phyloP scores from a whole-genome alignment of 2,329 filamentous ascomycete genomes.

The Trichoderma oligosporum region DNA sequence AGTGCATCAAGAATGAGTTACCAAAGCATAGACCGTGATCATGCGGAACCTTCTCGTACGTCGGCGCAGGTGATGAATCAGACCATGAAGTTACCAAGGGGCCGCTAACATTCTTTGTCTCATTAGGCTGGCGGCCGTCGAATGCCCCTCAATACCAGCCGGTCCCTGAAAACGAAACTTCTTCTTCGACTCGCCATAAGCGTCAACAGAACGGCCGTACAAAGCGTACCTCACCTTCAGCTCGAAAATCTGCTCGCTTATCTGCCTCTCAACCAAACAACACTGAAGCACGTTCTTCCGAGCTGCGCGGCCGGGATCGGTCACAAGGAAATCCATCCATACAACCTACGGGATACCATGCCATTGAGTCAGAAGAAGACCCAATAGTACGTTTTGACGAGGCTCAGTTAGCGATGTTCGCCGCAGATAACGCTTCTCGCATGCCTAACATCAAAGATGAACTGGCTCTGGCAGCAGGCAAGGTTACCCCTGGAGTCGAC shows the following conservation, averaged over 20 bases:
- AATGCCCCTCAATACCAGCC: constrained; percentile 7
- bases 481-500: constrained; percentile 72
- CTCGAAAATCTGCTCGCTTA: constrained; percentile 29
- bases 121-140: constrained; percentile 19
- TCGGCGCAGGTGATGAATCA: constrained; percentile 20
- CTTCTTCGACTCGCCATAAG: constrained; percentile 15
- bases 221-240: constrained; percentile 1
- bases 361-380: constrained; percentile 1
- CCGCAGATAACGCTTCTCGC: constrained; percentile 32
- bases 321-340: constrained; percentile 33
- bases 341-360: constrained; percentile 22
- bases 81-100: neutral
- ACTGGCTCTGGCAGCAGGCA: constrained; percentile 46
- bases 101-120: constrained; percentile 14
- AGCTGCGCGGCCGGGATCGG: constrained; percentile 45
- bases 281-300: constrained; percentile 35
- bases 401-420: constrained; percentile 39
- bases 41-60: constrained; percentile 39
- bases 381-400: constrained; percentile 38
- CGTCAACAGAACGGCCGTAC: constrained; percentile 10
- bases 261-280: constrained; percentile 32
- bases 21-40: constrained; percentile 35
- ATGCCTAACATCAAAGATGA: constrained; percentile 49
- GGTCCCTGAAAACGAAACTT: constrained; percentile 14
- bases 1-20: constrained; percentile 37